A percentile compares a stretch with the other conserved stretches of the same genome.
Evolutionary conservation across 805 yeast species (phyloP).

Genomic region (Starmerella riodocensis): DNA sequence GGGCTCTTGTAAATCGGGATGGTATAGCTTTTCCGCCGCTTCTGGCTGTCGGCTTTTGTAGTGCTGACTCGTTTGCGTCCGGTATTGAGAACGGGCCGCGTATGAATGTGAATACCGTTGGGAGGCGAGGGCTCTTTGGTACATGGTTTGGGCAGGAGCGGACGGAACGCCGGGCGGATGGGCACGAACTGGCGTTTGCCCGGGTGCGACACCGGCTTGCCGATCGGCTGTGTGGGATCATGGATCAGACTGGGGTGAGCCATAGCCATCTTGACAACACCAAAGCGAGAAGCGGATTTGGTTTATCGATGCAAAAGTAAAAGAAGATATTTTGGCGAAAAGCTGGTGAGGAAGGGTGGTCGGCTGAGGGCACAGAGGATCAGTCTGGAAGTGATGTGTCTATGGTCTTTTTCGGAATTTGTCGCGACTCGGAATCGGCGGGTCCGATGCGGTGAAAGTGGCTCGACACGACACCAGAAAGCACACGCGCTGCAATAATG

Average conservation of each 20-base stretch:
- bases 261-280: background rate
- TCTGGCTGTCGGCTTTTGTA: slow-evolving; percentile 2
- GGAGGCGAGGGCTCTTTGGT: slow-evolving; percentile 8
- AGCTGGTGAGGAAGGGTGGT: background rate
- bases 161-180: slow-evolving; percentile 28
- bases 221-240: background rate
- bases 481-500: background rate
- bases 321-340: slow-evolving; percentile 1
- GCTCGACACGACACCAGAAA: background rate
- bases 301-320: background rate
- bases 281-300: background rate
- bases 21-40: background rate
- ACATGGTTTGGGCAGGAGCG: slow-evolving; percentile 26
- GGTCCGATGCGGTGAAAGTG: background rate
- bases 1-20: background rate
- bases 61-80: slow-evolving; percentile 7
- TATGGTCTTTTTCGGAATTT: background rate
- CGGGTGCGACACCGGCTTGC: background rate
- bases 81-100: slow-evolving; percentile 10
- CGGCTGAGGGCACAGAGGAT: background rate
- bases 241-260: background rate
- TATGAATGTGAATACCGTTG: slow-evolving; percentile 11
- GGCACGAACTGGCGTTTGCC: slow-evolving; percentile 22
- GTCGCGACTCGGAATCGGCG: background rate
- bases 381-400: background rate